Base-by-base conservation (phyloP, 139 green algal genomes). In the Chlorella sorokiniana region DNA sequence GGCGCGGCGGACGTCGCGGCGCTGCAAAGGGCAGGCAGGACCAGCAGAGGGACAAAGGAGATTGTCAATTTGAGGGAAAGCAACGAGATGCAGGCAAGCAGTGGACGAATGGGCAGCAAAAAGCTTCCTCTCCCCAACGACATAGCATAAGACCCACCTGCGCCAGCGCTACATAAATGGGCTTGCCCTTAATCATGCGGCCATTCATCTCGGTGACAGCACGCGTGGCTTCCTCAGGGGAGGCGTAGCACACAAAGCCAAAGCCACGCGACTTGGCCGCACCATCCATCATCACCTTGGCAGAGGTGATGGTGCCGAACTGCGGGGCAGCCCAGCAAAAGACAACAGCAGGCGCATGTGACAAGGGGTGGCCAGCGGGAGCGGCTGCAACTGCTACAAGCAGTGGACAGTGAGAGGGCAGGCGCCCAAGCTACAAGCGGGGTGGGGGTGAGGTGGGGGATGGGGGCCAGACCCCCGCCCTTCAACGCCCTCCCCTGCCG, bases 171-270 rank as follows among this genome's bases (percentile, higher is more conserved):
- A 98, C 94, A 76, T 97, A 98, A 44, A 98, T 91, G 20, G 92
- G 95, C 92, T 98, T 97, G 91, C 89, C 91, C 75, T 91, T 89
- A 69, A 96, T 79, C 87, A 91, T 92, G 84, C 91, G 91, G 52
- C 88, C 87, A 84, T 96, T 95, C 91, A 95, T 95, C 84, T 96
- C 92, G 25, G 91, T 95, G 44, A 98, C 92, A 5, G 95, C 94
- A 6, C 87, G 84, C 0, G 93, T 94, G 51, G 95, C 95, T 85
- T 97, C 94, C 75, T 97, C 93, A 68, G 90, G 88, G 52, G 74
- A 90, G 82, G 84, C 93, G 90, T 92, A 97, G 93, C 94, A 97
- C n/a, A 98, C 94, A 80, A 98, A 98, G 72, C 95, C 95, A 84
- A 97, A 97, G 74, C 94, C 93, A 69, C 89, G 89, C 78, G 85